Conservation (phyloP, 257 asterid genomes). For the Eustoma russellianum region DNA sequence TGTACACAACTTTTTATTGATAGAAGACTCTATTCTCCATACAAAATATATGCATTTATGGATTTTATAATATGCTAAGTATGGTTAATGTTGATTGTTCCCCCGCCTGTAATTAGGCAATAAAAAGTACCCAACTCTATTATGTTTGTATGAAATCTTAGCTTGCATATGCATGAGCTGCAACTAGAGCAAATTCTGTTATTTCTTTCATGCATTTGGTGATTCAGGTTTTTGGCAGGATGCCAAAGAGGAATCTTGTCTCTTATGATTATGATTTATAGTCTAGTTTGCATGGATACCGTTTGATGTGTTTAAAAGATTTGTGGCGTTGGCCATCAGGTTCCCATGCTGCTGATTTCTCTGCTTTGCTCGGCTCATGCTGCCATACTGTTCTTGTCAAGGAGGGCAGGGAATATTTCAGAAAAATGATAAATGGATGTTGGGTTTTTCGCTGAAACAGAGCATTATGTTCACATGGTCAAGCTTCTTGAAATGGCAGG, state of each 20-base stretch:
- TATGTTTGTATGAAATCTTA: too few species aligned
- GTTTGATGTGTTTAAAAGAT: conserved; percentile 37
- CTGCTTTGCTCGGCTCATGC: conserved; percentile 62
- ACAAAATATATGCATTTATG: too few species aligned
- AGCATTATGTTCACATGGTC: conserved; percentile 69
- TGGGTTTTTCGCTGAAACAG: conserved; percentile 38
- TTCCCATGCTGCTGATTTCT: conserved; percentile 74
- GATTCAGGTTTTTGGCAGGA: conserved; percentile 35
- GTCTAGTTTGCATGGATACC: conserved; percentile 61
- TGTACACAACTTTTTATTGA: too few species aligned
- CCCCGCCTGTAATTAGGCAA: too few species aligned
- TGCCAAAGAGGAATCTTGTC: conserved; percentile 42
- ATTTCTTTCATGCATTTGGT: conserved; percentile 39
- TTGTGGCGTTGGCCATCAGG: conserved; percentile 38
- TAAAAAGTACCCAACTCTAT: too few species aligned
- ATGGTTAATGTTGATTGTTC: too few species aligned
- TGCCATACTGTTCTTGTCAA: conserved; percentile 63
- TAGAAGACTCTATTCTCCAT: too few species aligned
- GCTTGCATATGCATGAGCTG: too few species aligned
- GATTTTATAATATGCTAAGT: too few species aligned
- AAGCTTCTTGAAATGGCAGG: conserved; percentile 85
- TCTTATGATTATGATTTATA: conserved; percentile 49
- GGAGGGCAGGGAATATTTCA: conserved; percentile 40
- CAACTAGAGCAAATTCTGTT: too few species aligned
- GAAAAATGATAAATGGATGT: conserved; percentile 45